phyloP scores from a whole-genome alignment of 2,329 filamentous ascomycete species.

The Pyrenochaeta sp. region DNA sequence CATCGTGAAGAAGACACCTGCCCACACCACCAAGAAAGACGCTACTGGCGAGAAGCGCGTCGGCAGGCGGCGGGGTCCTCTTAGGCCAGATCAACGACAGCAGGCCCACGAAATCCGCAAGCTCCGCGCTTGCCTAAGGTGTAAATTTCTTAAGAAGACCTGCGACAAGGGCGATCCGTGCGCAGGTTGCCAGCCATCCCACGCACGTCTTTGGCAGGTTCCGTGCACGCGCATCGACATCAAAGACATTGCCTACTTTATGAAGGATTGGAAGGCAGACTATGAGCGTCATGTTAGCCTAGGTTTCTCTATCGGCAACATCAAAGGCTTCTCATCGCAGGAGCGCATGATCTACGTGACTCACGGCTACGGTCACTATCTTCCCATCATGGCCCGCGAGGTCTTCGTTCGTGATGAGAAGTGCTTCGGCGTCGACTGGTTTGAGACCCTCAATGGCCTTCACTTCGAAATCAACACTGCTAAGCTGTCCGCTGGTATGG shows the following conservation, averaged over 20 bases:
- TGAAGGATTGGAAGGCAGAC: conserved; percentile 99
- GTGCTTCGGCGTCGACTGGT: conserved; percentile 94
- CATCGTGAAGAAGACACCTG: conserved; percentile 77
- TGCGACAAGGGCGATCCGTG: conserved; percentile 98
- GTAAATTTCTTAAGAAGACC: conserved; percentile 99
- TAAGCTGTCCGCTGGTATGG: conserved; percentile 86
- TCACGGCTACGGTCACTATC: conserved; percentile 91
- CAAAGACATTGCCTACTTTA: conserved; percentile 97
- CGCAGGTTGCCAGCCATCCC: conserved; percentile 92
- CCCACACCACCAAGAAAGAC: conserved; percentile 78
- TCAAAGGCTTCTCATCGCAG: conserved; percentile 78
- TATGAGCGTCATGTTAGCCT: conserved; percentile 89
- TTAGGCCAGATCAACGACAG: conserved; percentile 92
- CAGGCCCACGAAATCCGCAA: conserved; percentile 98
- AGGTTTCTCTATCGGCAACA: conserved; percentile 91
- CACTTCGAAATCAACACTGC: conserved; percentile 89
- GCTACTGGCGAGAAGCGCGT: conserved; percentile 85
- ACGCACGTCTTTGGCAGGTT: conserved; percentile 95
- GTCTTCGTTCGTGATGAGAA: conserved; percentile 91
- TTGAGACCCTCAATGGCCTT: conserved; percentile 79
- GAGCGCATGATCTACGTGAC: conserved; percentile 86
- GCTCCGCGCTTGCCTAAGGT: conserved; percentile 88
- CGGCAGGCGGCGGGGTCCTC: conserved; percentile 85
- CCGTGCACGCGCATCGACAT: conserved; percentile 98
- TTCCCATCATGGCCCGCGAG: conserved; percentile 92